phyloP scores from a whole-genome alignment of 2,329 filamentous ascomycete species.

The Arthrobotrys musiformis region DNA sequence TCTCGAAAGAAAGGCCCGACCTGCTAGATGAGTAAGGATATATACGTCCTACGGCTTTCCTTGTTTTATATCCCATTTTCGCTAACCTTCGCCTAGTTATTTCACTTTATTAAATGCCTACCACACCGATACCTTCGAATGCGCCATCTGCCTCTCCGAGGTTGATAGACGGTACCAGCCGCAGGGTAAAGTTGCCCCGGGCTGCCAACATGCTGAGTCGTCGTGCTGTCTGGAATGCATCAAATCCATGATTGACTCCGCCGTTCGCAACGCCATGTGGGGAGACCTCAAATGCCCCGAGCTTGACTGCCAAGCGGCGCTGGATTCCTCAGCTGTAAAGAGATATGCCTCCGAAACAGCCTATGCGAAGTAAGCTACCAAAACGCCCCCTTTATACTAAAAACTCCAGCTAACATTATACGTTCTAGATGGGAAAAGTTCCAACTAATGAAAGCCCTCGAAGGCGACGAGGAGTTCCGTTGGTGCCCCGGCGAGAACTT shows the following conservation, averaged over 20 bases:
- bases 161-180: conserved; percentile 44
- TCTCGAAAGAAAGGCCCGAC: conserved; percentile 24
- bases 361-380: conserved; percentile 35
- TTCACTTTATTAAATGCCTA: conserved; percentile 39
- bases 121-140: conserved; percentile 41
- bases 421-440: conserved; percentile 48
- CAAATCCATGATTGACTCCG: conserved; percentile 50
- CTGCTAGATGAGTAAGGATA: conserved; percentile 36
- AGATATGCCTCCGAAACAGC: conserved; percentile 39
- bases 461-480: conserved; percentile 52
- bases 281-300: conserved; percentile 51
- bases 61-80: neutral
- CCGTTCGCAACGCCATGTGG: conserved; percentile 54
- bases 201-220: conserved; percentile 44
- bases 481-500: conserved; percentile 49
- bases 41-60: neutral
- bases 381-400: neutral
- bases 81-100: conserved; percentile 8
- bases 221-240: conserved; percentile 39
- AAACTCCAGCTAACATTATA: neutral
- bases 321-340: conserved; percentile 36
- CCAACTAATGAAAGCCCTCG: conserved; percentile 44
- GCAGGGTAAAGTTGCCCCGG: conserved; percentile 37
- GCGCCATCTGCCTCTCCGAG: conserved; percentile 38
- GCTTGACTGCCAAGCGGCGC: conserved; percentile 24